Conservation (phyloP, 2,329 filamentous ascomycete genomes). For the Fusarium subtropicale region DNA sequence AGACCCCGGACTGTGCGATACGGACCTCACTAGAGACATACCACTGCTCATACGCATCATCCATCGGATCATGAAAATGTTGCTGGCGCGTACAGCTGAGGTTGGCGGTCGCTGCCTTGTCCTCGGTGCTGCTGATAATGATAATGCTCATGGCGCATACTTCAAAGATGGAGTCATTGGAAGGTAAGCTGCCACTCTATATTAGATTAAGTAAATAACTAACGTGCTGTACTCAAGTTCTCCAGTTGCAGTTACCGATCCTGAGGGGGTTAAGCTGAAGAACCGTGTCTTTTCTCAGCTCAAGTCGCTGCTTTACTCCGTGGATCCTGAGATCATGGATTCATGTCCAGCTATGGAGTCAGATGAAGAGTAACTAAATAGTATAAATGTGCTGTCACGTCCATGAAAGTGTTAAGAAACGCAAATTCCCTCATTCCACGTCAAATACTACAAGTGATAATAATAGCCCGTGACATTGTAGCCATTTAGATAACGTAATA, state of each 20-base stretch:
- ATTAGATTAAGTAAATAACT: too few species aligned
- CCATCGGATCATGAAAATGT: slow-evolving; percentile 17
- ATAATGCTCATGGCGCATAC: not conserved
- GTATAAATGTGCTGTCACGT: not conserved
- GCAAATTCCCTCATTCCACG: too few species aligned
- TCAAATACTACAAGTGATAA: too few species aligned
- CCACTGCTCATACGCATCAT: slow-evolving; percentile 5
- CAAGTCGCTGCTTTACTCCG: not conserved
- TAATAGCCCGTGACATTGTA: too few species aligned
- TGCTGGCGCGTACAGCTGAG: slow-evolving; percentile 19
- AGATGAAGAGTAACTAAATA: not conserved
- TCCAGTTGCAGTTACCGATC: not conserved
- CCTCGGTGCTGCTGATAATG: not conserved
- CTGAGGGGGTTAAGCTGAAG: not conserved
- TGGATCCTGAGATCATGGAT: not conserved
- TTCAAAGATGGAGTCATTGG: not conserved
- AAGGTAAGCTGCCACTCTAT: not conserved
- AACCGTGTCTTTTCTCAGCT: not conserved
- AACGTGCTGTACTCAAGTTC: not conserved
- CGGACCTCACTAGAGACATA: not conserved
- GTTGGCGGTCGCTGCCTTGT: slow-evolving; percentile 5
- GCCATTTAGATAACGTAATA: too few species aligned
- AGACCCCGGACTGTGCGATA: slow-evolving; percentile 14
- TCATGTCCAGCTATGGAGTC: not conserved
- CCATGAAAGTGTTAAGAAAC: too few species aligned